Evolutionary conservation across 2,329 filamentous ascomycete species (phyloP), one percentile per base, ranked within the genome.

Genomic region (Decorospora gaudefroyi): DNA sequence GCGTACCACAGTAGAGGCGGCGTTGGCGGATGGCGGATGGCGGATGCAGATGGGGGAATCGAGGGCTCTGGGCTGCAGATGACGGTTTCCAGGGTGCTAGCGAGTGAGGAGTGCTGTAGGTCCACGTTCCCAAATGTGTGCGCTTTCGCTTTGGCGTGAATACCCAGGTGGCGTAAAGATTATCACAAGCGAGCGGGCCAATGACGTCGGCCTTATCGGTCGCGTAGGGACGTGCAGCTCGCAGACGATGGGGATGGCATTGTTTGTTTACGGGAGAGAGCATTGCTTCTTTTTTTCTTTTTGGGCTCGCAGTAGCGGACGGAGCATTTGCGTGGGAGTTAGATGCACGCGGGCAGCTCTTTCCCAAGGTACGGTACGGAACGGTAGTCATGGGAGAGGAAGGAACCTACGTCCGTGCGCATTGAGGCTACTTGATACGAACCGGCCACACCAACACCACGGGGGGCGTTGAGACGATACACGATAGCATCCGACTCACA

Each of bases 111-210:
- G 34, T 35, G 55, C 46, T 35, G 48, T 27, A 51, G 49, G 55
- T 53, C 51, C 64, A 68, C 63, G 64, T 66, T 67, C 60, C n/a
- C 42, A 46, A 40, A 43, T 48, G 37, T 58, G 54, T 58, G 57
- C 61, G 59, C 53, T 54, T 50, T 47, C 61, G 59, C 53, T 54
- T 50, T 47, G 49, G 51, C 48, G 55, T 53, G 49, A 42, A 45
- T 22, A 45, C 51, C 41, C 31, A 51, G 32, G 52, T 44, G 48
- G 55, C 57, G 55, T 53, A 54, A 47, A 54, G 53, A 55, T 49
- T 46, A 42, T 51, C 47, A 40, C 48, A 57, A 55, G 54, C 55
- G 54, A 59, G 38, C 46, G 48, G 41, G 47, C 54, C 54, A 57
- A 62, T 62, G 59, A 62, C 59, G 59, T 62, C 54, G 52, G 49